Base-by-base conservation (phyloP, 2,329 filamentous ascomycete species). In the Phaeosphaeriaceae sp. region DNA sequence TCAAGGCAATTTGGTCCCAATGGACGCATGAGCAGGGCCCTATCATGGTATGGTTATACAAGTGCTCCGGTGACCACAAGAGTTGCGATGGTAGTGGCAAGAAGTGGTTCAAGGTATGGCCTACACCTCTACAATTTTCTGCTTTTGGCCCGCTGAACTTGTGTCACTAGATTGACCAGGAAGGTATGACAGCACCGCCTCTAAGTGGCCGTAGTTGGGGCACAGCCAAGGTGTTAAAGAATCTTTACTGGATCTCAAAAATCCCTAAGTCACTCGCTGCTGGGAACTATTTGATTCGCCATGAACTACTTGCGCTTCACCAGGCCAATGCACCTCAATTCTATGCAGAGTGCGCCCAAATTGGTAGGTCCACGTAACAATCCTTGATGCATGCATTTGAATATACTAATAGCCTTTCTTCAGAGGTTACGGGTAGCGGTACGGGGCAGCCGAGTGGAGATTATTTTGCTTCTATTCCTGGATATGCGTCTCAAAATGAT, bases 11-110 rank as follows among this genome's bases (percentile, higher is more conserved):
- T 60, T 84, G 81, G 81, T 63, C 71, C 36, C 82, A 84, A 64
- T 84, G 82, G 82, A 84, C 82, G 0, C 82, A 84, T 63, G 69
- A 76, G 46, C 81, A 84, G 61, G 82, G 82, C 1, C 82, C 82
- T 13, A 79, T 85, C 33, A 81, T 84, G 76, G 82, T 85, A 2
- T 84, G 80, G 73, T 65, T 76, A 64, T 75, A 75, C 48, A 78
- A 81, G 52, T 84, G 81, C 66, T 73, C 74, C 6, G 60, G 66
- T 29, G 76, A 73, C 41, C 82, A 82, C 66, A 68, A 67, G 11
- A 66, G 74, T 29, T 83, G 81, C 61, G 76, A 81, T 51, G 82
- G 82, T 30, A 78, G 77, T 40, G 76, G 77, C 23, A 75, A 78
- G 59, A 74, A 75, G 44, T 85, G 82, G 82, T 85, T 85, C 78